phyloP scores from a whole-genome alignment of 129 eudicot species.

The Deinandra increscens region DNA sequence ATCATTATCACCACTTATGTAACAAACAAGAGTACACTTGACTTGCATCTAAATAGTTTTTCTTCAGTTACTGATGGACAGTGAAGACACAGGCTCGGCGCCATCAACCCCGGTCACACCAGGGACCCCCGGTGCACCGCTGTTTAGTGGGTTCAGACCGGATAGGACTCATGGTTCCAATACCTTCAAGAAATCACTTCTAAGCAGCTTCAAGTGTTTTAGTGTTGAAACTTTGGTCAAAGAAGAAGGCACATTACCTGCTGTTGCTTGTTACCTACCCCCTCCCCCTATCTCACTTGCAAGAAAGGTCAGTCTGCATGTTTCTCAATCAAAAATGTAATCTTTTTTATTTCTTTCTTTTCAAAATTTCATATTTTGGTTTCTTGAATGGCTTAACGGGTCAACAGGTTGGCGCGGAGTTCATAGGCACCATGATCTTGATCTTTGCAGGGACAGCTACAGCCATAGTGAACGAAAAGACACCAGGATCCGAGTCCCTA shows the following conservation, averaged over 20 bases:
- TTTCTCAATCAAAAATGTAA: neutral
- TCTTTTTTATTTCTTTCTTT: no score
- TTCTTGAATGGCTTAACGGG: neutral
- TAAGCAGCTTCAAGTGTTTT: slow-evolving; percentile 72
- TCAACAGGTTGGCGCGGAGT: slow-evolving; percentile 89
- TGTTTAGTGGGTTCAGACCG: slow-evolving; percentile 65
- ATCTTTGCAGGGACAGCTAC: slow-evolving; percentile 89
- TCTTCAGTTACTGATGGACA: slow-evolving; percentile 40
- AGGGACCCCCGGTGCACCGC: slow-evolving; percentile 90
- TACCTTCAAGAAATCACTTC: slow-evolving; percentile 50
- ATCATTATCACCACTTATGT: neutral
- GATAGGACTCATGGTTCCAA: slow-evolving; percentile 33
- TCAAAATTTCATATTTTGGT: no score
- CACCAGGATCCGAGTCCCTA: slow-evolving; percentile 74
- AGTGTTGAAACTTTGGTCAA: slow-evolving; percentile 61
- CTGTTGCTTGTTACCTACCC: slow-evolving; percentile 74
- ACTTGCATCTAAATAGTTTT: neutral
- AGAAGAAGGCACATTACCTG: slow-evolving; percentile 76
- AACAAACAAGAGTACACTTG: neutral
- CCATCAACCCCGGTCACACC: slow-evolving; percentile 92
- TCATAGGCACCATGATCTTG: slow-evolving; percentile 82
- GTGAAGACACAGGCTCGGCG: slow-evolving; percentile 62
- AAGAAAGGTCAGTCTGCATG: slow-evolving; percentile 58
- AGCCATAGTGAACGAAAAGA: slow-evolving; percentile 85
- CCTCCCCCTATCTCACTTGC: slow-evolving; percentile 84